Base-by-base conservation (phyloP, 768 basidiomycete species). In the Russula sp. region DNA sequence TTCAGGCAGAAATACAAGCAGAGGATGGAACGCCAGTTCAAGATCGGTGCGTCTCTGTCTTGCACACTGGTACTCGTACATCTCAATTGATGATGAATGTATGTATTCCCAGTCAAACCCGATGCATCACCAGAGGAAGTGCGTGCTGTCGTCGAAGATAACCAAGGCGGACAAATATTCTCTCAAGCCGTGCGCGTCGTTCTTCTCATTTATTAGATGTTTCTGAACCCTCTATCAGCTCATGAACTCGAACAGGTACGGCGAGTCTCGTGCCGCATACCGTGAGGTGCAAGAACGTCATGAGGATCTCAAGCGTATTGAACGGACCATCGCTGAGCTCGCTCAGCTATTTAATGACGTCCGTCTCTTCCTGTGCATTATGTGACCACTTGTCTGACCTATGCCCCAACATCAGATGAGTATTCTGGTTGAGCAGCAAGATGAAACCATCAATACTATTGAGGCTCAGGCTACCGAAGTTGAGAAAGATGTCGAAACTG, bases 271-370 rank as follows among this genome's bases (percentile, higher is more conserved):
- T 57, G 88, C 88, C 10, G 94, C 95, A 4, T 97, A 95, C 74
- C 84, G 87, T 55, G 96, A 99, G 71, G 96, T 98, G n/a, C 96
- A 98, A 76, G 90, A 88, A 69, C 87, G 96, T 63, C 94, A 98
- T 70, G 90, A 89, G 72, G 95, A 99, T 68, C 91, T 99, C 73
- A 86, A 93, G 74, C 88, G 88, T 69, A 98, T 99, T 69, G 96
- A 98, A 74, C 82, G 83, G 75, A 98, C 95, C 10, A 77, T 99
- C 48, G 86, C 85, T 14, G 93, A 98, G 75, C 83, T 98, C 48
- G 95, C 93, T 10, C 93, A 96, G 70, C 78, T 99, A 68, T 97
- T 98, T 79, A 93, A 93, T 71, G 96, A 99, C 71, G 92, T 93
- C 58, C 46, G 85, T 77, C 5, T n/a, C 39, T 45, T 25, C 43